Percentiles rank a stretch among this genome's conserved stretches.
Conservation (phyloP, 2,329 filamentous ascomycete species). For the Aspergillus tubingensis region DNA sequence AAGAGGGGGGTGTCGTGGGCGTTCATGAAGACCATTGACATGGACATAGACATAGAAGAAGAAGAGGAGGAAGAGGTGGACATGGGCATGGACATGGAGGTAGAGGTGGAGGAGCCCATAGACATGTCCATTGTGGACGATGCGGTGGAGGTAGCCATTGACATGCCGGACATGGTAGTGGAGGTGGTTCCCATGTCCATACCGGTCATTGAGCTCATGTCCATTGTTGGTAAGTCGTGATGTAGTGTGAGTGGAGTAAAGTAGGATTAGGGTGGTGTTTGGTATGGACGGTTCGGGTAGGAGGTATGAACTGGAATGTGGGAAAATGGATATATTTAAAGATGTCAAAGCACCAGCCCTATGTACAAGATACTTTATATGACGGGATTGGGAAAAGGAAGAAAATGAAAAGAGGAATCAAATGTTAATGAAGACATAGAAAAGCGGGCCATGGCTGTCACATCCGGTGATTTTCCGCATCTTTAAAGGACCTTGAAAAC, state of each 20-base stretch:
- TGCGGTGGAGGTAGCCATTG: constrained; percentile 10
- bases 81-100: background rate
- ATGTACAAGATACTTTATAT: background rate
- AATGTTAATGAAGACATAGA: background rate
- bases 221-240: constrained; percentile 11
- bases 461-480: background rate
- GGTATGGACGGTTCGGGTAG: background rate
- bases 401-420: background rate
- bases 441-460: background rate
- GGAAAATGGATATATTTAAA: too few species aligned
- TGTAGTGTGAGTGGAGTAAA: too few species aligned
- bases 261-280: background rate
- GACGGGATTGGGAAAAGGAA: background rate
- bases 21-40: constrained; percentile 55
- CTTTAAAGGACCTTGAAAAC: background rate
- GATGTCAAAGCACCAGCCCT: background rate
- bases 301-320: background rate
- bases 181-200: constrained; percentile 20
- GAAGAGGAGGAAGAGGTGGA: constrained; percentile 16
- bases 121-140: constrained; percentile 31
- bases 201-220: constrained; percentile 21
- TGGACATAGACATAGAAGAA: constrained; percentile 19
- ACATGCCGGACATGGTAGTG: constrained; percentile 5
- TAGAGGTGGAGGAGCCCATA: constrained; percentile 29
- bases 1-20: constrained; percentile 64